Percentiles rank a stretch among this genome's conserved stretches.
Evolutionary conservation across 2,329 filamentous ascomycete genomes (phyloP).

Genomic region (Bipolaris bicolor): DNA sequence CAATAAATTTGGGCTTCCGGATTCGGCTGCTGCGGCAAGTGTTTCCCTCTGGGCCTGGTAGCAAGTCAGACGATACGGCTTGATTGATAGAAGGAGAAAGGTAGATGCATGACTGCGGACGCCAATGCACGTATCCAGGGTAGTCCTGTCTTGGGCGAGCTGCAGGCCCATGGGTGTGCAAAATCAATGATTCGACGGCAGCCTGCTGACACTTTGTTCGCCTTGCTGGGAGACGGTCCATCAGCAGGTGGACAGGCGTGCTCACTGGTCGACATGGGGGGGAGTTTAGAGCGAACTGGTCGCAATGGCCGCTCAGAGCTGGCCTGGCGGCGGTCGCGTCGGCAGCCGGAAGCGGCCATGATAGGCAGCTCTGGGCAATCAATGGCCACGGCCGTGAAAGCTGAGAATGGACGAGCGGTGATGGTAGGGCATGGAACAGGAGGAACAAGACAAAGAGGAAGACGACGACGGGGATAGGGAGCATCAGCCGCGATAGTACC

Average conservation of each 20-base stretch:
- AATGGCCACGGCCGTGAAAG: not conserved
- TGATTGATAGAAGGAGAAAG: slow-evolving; percentile 33
- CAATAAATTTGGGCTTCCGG: slow-evolving; percentile 36
- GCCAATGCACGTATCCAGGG: slow-evolving; percentile 40
- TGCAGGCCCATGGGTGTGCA: slow-evolving; percentile 26
- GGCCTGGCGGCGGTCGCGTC: slow-evolving; percentile 15
- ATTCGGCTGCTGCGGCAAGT: slow-evolving; percentile 48
- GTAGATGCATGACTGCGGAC: slow-evolving; percentile 46
- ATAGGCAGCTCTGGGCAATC: slow-evolving; percentile 32
- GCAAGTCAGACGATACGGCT: slow-evolving; percentile 45
- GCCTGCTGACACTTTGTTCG: slow-evolving; percentile 38
- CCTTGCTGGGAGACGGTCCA: slow-evolving; percentile 32
- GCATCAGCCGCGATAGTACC: too few species aligned
- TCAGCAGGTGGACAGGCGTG: slow-evolving; percentile 33
- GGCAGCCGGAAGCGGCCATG: slow-evolving; percentile 25
- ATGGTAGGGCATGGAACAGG: too few species aligned
- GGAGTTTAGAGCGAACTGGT: slow-evolving; percentile 14
- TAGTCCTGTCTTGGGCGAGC: slow-evolving; percentile 26
- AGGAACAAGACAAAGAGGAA: too few species aligned
- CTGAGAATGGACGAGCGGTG: too few species aligned
- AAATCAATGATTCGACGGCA: slow-evolving; percentile 39
- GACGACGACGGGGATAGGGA: too few species aligned
- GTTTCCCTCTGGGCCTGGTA: slow-evolving; percentile 17
- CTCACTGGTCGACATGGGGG: slow-evolving; percentile 32
- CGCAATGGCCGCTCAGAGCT: slow-evolving; percentile 5